Percentiles rank a stretch among this genome's conserved stretches.
phyloP scores from a whole-genome alignment of 2,329 filamentous ascomycete genomes.

The Calonectria pauciramosa region DNA sequence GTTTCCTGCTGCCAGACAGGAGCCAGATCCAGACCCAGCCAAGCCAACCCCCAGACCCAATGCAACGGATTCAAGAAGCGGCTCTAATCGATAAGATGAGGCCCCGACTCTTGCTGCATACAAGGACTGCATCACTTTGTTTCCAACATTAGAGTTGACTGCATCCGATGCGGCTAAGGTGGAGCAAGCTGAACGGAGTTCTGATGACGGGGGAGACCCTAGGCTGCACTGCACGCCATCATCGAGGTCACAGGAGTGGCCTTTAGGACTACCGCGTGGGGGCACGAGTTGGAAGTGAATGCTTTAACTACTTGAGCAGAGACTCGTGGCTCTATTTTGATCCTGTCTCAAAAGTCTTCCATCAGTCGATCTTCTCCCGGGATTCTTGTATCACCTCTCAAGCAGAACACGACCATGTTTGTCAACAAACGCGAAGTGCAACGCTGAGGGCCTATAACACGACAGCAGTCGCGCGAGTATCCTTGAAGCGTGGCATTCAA shows the following conservation, averaged over 20 bases:
- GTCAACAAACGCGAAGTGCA: slow-evolving; percentile 13
- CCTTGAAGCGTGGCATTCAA: background rate
- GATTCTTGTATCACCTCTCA: background rate
- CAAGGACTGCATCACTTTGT: background rate
- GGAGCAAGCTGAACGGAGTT: slow-evolving; percentile 1
- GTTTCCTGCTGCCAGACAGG: background rate
- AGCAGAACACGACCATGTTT: background rate
- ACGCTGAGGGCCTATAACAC: slow-evolving; percentile 1
- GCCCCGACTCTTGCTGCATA: slow-evolving; percentile 13
- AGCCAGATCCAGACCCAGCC: background rate
- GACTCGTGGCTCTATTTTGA: background rate
- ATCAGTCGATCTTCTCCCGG: background rate
- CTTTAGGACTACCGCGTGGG: slow-evolving; percentile 5
- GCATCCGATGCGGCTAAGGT: slow-evolving; percentile 8
- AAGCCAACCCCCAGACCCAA: background rate
- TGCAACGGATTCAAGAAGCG: background rate
- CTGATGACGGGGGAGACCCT: slow-evolving; percentile 10
- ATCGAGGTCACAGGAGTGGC: background rate
- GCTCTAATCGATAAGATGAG: background rate
- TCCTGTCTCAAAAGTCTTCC: background rate
- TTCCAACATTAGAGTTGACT: background rate
- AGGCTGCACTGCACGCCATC: slow-evolving; percentile 22
- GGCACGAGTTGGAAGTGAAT: background rate
- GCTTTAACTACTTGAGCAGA: background rate
- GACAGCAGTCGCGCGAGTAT: background rate